Conservation (phyloP, 2,329 filamentous ascomycete genomes). For the Alternaria angustiovoidea region DNA sequence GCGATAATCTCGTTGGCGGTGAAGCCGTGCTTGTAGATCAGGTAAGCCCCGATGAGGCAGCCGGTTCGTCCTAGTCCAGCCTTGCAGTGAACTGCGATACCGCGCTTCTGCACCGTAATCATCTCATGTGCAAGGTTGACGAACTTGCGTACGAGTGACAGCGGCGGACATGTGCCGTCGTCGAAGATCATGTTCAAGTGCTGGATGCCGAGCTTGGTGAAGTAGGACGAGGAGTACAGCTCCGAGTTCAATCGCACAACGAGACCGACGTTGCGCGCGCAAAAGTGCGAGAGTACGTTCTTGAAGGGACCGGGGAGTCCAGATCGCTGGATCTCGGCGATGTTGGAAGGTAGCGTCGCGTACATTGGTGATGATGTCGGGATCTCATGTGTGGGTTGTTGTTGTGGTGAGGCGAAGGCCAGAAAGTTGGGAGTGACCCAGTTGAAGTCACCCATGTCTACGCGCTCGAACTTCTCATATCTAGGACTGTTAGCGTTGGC, state of each 20-base stretch:
- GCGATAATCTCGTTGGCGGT: slow-evolving; percentile 97
- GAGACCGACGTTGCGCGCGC: slow-evolving; percentile 85
- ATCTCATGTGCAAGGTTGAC: slow-evolving; percentile 94
- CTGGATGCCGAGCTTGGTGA: slow-evolving; percentile 91
- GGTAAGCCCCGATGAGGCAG: slow-evolving; percentile 94
- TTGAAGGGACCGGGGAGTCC: slow-evolving; percentile 88
- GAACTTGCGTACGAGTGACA: slow-evolving; percentile 91
- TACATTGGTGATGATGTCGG: slow-evolving; percentile 76
- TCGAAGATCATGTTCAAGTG: slow-evolving; percentile 99
- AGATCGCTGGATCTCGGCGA: slow-evolving; percentile 75
- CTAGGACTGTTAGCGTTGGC: slow-evolving; percentile 49
- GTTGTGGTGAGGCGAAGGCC: slow-evolving; percentile 94
- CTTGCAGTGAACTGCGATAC: slow-evolving; percentile 98
- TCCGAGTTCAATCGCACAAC: slow-evolving; percentile 96
- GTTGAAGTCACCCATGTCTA: slow-evolving; percentile 99
- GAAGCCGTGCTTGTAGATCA: slow-evolving; percentile 97
- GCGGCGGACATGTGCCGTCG: slow-evolving; percentile 91
- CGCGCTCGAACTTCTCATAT: slow-evolving; percentile 93
- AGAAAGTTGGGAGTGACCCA: slow-evolving; percentile 97
- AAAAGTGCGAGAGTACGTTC: slow-evolving; percentile 91
- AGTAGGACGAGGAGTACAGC: slow-evolving; percentile 96
- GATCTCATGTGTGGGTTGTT: slow-evolving; percentile 76
- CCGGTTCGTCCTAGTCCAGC: slow-evolving; percentile 94
- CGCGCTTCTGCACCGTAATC: slow-evolving; percentile 89
- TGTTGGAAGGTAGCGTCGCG: slow-evolving; percentile 74